Conservation (phyloP, 768 basidiomycete genomes). For the Xerocomellus dryophilus region DNA sequence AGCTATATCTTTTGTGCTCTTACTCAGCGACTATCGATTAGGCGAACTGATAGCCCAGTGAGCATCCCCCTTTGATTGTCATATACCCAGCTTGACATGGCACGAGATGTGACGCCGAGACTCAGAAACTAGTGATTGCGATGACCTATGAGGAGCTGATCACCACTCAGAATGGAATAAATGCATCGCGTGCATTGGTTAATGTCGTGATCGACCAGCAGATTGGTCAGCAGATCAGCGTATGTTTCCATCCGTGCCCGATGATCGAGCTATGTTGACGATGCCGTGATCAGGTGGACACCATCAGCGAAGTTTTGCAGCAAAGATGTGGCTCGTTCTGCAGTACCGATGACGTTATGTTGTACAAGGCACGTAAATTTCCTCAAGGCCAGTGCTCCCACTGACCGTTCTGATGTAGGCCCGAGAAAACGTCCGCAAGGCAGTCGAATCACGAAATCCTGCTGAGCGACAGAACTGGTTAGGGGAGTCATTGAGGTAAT, state of each 20-base stretch:
- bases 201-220: constrained; percentile 98
- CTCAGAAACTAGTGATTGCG: constrained; percentile 62
- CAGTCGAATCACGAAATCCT: constrained; percentile 74
- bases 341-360: constrained; percentile 95
- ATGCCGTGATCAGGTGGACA: constrained; percentile 69
- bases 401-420: constrained; percentile 49
- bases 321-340: constrained; percentile 96
- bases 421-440: constrained; percentile 88
- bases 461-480: constrained; percentile 76
- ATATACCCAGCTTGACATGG: constrained; percentile 5
- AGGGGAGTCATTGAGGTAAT: constrained; percentile 82
- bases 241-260: constrained; percentile 37
- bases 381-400: not conserved
- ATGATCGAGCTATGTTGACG: constrained; percentile 3
- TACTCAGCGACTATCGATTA: constrained; percentile 88
- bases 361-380: constrained; percentile 73
- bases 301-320: constrained; percentile 92
- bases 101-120: constrained; percentile 65
- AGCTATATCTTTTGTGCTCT: constrained; percentile 88
- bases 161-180: constrained; percentile 79
- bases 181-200: constrained; percentile 84
- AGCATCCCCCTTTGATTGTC: constrained; percentile 26
- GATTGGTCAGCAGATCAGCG: constrained; percentile 94
- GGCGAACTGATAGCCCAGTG: constrained; percentile 82
- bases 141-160: constrained; percentile 88